Percentiles rank a stretch among this genome's conserved stretches.
These are phyloP conservation scores for Besnoitia besnoiti DNA, from an alignment of 169 alveolate species.

Conservation along the genomic window DNA sequence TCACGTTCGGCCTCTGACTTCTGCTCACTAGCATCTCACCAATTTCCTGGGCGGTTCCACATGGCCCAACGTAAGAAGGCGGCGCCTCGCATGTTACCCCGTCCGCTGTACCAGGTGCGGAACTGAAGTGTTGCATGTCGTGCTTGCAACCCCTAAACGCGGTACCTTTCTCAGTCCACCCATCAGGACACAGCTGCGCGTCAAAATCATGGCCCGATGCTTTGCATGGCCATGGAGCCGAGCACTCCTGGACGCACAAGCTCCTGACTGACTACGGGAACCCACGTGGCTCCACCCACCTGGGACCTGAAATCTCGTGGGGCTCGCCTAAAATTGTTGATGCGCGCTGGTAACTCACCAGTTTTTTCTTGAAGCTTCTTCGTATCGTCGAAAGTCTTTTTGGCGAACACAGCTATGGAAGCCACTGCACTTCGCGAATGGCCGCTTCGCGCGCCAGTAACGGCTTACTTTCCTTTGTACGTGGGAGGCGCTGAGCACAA, in stretches of 20 bases:
- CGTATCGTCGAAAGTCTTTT: conserved; percentile 47
- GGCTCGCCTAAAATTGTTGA: not conserved
- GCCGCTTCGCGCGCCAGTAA: not conserved
- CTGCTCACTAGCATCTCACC: not conserved
- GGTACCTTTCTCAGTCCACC: conserved; percentile 56
- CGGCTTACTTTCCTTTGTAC: conserved; percentile 26
- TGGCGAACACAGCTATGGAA: conserved; percentile 57
- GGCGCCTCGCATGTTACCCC: conserved; percentile 68
- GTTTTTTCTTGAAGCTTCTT: conserved; percentile 59
- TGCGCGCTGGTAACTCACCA: conserved; percentile 41
- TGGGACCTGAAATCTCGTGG: not conserved
- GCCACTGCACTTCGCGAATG: not conserved
- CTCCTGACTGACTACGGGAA: not conserved
- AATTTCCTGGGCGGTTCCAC: conserved; percentile 44
- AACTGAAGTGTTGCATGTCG: not conserved
- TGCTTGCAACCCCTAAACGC: not conserved
- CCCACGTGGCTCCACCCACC: not conserved
- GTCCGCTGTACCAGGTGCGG: conserved; percentile 10
- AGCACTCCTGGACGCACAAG: conserved; percentile 24
- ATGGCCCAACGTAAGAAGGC: conserved; percentile 62
- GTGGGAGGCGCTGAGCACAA: not conserved
- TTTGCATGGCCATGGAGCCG: conserved; percentile 65
- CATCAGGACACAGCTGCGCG: conserved; percentile 46
- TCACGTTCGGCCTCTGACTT: not conserved
- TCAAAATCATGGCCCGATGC: conserved; percentile 45